phyloP scores from a whole-genome alignment of 257 asterid species.

The Nicotiana benthamiana region DNA sequence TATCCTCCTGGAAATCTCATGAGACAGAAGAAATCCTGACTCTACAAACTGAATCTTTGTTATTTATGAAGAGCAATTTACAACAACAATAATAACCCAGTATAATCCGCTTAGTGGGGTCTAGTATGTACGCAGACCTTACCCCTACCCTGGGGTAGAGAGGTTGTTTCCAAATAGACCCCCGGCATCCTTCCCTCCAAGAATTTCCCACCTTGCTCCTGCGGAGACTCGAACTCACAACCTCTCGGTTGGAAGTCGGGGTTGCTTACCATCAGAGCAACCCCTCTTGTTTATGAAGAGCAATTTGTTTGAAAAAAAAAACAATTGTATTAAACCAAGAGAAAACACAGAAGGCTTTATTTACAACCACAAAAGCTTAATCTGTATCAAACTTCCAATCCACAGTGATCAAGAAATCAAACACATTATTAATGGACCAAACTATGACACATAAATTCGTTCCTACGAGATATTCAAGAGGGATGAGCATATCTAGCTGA shows the following conservation, averaged over 20 bases:
- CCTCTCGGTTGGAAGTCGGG: no score
- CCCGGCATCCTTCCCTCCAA: no score
- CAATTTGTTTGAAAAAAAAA: not conserved
- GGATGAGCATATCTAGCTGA: conserved; percentile 70
- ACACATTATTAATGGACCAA: not conserved
- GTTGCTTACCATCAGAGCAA: no score
- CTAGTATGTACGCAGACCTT: no score
- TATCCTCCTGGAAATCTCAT: no score
- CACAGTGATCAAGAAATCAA: not conserved
- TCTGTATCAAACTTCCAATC: not conserved
- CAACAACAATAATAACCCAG: no score
- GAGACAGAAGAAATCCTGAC: not conserved
- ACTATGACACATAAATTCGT: not conserved
- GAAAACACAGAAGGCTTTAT: not conserved
- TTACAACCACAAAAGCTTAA: not conserved
- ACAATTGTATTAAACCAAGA: not conserved
- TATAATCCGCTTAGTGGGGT: no score
- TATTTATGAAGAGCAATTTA: not conserved
- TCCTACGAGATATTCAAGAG: conserved; percentile 19
- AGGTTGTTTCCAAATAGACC: no score
- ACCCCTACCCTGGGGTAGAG: no score
- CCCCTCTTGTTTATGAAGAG: not conserved
- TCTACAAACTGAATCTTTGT: not conserved
- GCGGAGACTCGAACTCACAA: no score
- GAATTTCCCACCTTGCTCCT: no score